Conservation (phyloP, 164 flowering plant species). For the Liriodendron chinense region DNA sequence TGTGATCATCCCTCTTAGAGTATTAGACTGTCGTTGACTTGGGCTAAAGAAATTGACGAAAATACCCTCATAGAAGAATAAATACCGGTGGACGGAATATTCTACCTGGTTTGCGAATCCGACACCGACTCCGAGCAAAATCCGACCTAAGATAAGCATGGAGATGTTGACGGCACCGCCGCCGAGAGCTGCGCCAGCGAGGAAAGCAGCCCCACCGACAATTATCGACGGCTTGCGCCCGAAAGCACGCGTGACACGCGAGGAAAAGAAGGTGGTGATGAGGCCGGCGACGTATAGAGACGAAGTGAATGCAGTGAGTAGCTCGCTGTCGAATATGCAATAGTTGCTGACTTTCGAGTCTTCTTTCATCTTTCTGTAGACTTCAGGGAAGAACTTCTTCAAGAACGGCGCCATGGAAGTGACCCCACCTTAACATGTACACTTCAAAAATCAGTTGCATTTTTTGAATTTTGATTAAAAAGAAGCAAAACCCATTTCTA, state of each 20-base stretch:
- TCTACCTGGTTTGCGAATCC: conserved; percentile 79
- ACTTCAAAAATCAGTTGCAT: background rate
- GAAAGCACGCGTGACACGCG: conserved; percentile 37
- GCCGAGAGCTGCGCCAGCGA: conserved; percentile 52
- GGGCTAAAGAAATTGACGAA: too few species aligned
- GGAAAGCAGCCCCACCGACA: conserved; percentile 51
- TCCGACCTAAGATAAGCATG: conserved; percentile 61
- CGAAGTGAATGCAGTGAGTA: conserved; percentile 62
- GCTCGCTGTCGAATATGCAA: conserved; percentile 63
- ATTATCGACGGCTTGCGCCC: conserved; percentile 61
- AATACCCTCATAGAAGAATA: too few species aligned
- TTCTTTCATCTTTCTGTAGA: conserved; percentile 41
- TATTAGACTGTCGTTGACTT: too few species aligned
- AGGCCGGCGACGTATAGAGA: conserved; percentile 66
- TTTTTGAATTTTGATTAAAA: background rate
- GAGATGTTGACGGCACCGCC: conserved; percentile 49
- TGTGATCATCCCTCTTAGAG: too few species aligned
- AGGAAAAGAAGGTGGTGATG: conserved; percentile 45
- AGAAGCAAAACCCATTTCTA: background rate
- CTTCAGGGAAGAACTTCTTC: conserved; percentile 61
- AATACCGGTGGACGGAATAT: too few species aligned
- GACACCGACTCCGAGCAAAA: conserved; percentile 70
- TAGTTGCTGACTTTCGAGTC: conserved; percentile 51
- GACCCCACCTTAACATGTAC: conserved; percentile 59
- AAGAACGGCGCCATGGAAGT: conserved; percentile 73